These are phyloP conservation scores for Naganishia cerealis DNA, from an alignment of 1,284 basidiomycete genomes.

Conservation along the genomic window DNA sequence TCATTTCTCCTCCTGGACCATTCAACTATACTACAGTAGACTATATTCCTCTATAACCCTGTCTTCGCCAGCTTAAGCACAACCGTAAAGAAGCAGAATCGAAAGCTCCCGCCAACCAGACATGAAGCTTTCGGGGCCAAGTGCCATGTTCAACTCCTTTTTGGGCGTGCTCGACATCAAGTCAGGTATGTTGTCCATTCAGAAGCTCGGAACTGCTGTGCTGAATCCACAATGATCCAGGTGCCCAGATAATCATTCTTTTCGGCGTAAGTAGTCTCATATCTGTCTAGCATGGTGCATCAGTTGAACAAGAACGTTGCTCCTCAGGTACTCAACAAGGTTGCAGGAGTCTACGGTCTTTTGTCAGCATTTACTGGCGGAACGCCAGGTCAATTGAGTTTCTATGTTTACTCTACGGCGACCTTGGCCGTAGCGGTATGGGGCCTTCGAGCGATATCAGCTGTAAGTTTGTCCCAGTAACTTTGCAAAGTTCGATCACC, in stretches of 20 bases:
- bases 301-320: slow-evolving; percentile 1
- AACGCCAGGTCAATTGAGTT: slow-evolving; percentile 81
- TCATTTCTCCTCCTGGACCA: background rate
- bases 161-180: slow-evolving; percentile 82
- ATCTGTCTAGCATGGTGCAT: slow-evolving; percentile 29
- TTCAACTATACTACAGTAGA: background rate
- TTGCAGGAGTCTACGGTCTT: slow-evolving; percentile 93
- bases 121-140: slow-evolving; percentile 48
- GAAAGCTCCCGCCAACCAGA: background rate
- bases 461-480: slow-evolving; percentile 60
- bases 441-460: slow-evolving; percentile 80
- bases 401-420: slow-evolving; percentile 88
- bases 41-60: background rate
- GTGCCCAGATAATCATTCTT: slow-evolving; percentile 74
- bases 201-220: background rate
- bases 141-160: slow-evolving; percentile 68
- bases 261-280: slow-evolving; percentile 67
- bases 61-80: background rate
- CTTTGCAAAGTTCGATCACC: background rate
- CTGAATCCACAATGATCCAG: slow-evolving; percentile 38
- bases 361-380: slow-evolving; percentile 86
- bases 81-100: background rate
- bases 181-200: slow-evolving; percentile 60
- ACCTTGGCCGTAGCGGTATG: slow-evolving; percentile 79
- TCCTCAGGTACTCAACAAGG: slow-evolving; percentile 87